These are phyloP conservation scores for Eutrema japonicum DNA, from an alignment of 345 rosid genomes.

Conservation along the genomic window DNA sequence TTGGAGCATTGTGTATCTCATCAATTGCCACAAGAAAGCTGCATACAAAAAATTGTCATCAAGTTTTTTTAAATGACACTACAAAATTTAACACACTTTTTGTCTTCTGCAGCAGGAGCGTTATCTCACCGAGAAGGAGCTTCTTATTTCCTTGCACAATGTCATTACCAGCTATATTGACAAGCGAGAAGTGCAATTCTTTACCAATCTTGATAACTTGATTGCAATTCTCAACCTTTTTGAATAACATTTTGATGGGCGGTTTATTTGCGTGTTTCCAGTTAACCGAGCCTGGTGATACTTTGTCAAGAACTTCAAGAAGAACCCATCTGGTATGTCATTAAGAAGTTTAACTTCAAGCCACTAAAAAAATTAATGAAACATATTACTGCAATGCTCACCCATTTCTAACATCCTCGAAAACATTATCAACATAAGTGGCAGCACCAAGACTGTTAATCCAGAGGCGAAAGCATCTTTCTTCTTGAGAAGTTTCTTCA, in stretches of 20 bases:
- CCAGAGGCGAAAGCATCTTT: conserved; percentile 92
- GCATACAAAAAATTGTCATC: conserved; percentile 28
- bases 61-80: neutral
- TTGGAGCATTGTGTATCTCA: conserved; percentile 90
- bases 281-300: conserved; percentile 67
- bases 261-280: conserved; percentile 89
- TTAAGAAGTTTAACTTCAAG: neutral
- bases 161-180: conserved; percentile 88
- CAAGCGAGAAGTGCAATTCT: conserved; percentile 75
- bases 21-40: conserved; percentile 71
- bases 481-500: conserved; percentile 76
- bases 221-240: conserved; percentile 90
- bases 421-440: conserved; percentile 68
- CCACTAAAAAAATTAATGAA: neutral
- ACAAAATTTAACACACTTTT: neutral
- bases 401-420: conserved; percentile 91
- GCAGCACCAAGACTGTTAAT: conserved; percentile 81
- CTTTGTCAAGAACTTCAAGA: conserved; percentile 80
- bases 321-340: conserved; percentile 74
- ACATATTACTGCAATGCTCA: conserved; percentile 37
- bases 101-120: neutral
- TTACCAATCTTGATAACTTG: conserved; percentile 81
- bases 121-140: conserved; percentile 63
- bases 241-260: conserved; percentile 92
- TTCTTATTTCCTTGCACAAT: conserved; percentile 92